A percentile compares a stretch with the other conserved stretches of the same genome.
These are phyloP conservation scores for Trichoderma gracile DNA, from an alignment of 2,329 filamentous ascomycete genomes.

Conservation along the genomic window DNA sequence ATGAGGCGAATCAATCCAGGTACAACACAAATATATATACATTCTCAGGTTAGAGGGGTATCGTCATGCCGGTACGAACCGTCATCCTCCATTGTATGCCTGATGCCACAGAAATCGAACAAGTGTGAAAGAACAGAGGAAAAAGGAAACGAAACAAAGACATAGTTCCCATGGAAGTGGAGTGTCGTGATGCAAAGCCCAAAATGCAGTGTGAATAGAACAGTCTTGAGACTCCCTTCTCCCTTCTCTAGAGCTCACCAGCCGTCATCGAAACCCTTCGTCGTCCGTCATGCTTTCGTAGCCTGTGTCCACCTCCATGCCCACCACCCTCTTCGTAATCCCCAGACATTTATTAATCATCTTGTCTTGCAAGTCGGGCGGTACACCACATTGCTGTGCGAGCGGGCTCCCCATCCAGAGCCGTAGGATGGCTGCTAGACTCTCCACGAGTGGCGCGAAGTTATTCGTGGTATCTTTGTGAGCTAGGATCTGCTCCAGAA, in stretches of 20 bases:
- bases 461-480: slow-evolving; percentile 51
- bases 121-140: background rate
- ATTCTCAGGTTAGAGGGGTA: background rate
- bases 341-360: slow-evolving; percentile 58
- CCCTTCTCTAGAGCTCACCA: background rate
- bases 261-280: slow-evolving; percentile 34
- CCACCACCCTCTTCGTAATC: slow-evolving; percentile 58
- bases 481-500: slow-evolving; percentile 55
- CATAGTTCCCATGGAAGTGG: background rate
- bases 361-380: slow-evolving; percentile 51
- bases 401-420: slow-evolving; percentile 60
- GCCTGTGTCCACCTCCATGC: slow-evolving; percentile 61
- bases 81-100: slow-evolving; percentile 11
- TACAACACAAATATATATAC: slow-evolving; percentile 21
- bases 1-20: slow-evolving; percentile 15
- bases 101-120: background rate
- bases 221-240: background rate
- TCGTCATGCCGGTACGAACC: background rate
- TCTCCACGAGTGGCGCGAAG: slow-evolving; percentile 54
- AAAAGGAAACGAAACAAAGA: background rate
- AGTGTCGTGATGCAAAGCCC: slow-evolving; percentile 13
- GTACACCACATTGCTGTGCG: slow-evolving; percentile 55
- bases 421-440: slow-evolving; percentile 57
- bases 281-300: slow-evolving; percentile 60
- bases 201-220: background rate